Evolutionary conservation across 78 protist species (phyloP), one percentile per base, ranked within the genome.

Genomic region (Guillardia theta): DNA sequence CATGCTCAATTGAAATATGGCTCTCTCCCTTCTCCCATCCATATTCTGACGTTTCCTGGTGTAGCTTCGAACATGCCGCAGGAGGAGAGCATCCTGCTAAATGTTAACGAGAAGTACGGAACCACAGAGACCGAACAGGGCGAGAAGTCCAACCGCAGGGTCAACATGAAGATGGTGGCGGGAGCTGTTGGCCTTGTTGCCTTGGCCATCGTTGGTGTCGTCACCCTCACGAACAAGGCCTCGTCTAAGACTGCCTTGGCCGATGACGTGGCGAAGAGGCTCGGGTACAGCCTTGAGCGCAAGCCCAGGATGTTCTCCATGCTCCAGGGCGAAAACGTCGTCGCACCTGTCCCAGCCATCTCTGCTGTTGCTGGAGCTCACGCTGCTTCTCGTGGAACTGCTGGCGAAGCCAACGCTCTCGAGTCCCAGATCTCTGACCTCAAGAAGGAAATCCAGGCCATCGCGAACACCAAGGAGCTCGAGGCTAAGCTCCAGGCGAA

Each of bases 401-500:
- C 78, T 5, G 78, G 78, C 78, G 78, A 64, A 33, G 78, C 78
- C 9, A 64, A 64, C 78, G 78, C 78, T 21, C 78, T 64, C 6
- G 78, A 64, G 78, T 30, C 43, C 78, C 78, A 64, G 78, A 64
- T 64, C 22, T 5, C 33, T 12, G 78, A 64, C 22, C 78, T 64
- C 78, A 64, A 64, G 78, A 64, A 64, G 78, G 78, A 64, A 33
- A 64, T 64, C 22, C 78, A 64, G 78, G 78, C 78, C 78, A 64
- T 64, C 78, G 78, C 78, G 21, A 64, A 64, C 78, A 64, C 78
- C 22, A 64, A 64, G 78, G 78, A 64, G 78, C 78, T 64, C 22
- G 78, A 64, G 78, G 78, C 78, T 64, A 64, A 64, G 78, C 78
- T 64, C n/a, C 78, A 64, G 78, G 78, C 78, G 43, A 64, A 64